Conservation (phyloP, 129 eudicot species). For the Artemisia argyi region DNA sequence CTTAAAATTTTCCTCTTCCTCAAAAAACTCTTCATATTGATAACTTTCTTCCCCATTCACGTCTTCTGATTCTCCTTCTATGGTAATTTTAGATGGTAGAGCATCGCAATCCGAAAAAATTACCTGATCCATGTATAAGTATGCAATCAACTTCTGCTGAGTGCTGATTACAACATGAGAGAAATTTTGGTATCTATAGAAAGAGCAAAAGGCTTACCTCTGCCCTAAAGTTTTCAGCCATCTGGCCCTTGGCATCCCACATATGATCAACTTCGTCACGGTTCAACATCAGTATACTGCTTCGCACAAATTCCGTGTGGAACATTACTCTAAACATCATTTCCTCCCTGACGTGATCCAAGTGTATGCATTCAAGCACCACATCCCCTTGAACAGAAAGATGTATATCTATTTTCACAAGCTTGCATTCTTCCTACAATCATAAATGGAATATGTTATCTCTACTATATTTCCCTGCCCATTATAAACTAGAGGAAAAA, state of each 20-base stretch:
- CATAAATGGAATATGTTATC: conserved; percentile 13
- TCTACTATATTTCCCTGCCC: too few species aligned
- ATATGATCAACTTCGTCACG: conserved; percentile 83
- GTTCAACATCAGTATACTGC: conserved; percentile 55
- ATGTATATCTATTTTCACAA: conserved; percentile 74
- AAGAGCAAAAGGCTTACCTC: conserved; percentile 54
- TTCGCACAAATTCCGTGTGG: conserved; percentile 80
- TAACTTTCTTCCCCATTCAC: conserved; percentile 63
- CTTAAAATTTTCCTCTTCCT: conserved; percentile 85
- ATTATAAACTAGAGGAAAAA: neutral
- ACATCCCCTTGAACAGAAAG: conserved; percentile 87
- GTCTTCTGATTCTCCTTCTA: conserved; percentile 51
- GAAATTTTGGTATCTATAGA: neutral
- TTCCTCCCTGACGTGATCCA: conserved; percentile 72
- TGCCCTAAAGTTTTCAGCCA: conserved; percentile 76
- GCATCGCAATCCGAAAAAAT: conserved; percentile 84
- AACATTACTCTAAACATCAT: conserved; percentile 87
- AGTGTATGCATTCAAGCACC: conserved; percentile 82
- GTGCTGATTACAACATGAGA: conserved; percentile 16
- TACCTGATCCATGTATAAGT: conserved; percentile 64
- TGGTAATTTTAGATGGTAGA: conserved; percentile 51
- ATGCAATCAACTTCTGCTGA: conserved; percentile 39
- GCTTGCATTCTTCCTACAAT: conserved; percentile 80
- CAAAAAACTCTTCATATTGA: conserved; percentile 90
- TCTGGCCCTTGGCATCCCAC: conserved; percentile 80